phyloP scores from a whole-genome alignment of 2,329 filamentous ascomycete species.

The Clarireedia sp. region DNA sequence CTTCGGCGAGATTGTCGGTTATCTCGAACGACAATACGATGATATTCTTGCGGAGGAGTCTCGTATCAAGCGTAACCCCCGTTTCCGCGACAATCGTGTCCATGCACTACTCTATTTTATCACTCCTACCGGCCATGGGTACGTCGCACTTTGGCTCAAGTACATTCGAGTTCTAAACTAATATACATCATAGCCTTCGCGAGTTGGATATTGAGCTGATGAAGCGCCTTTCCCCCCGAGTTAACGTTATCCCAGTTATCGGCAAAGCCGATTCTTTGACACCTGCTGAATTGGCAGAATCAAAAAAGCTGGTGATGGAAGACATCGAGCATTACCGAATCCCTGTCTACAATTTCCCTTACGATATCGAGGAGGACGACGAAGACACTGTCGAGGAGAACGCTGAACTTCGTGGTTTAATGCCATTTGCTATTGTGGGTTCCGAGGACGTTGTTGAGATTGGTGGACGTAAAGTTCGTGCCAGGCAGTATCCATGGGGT shows the following conservation, averaged over 20 bases:
- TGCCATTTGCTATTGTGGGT: constrained; percentile 98
- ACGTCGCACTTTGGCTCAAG: constrained; percentile 31
- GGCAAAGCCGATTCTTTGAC: constrained; percentile 97
- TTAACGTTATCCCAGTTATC: constrained; percentile 98
- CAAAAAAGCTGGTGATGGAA: constrained; percentile 99
- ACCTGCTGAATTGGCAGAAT: constrained; percentile 91
- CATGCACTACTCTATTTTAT: constrained; percentile 99
- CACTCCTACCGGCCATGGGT: constrained; percentile 94
- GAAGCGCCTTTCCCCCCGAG: constrained; percentile 95
- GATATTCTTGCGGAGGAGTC: constrained; percentile 99
- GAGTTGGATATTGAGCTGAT: constrained; percentile 99
- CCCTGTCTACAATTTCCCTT: constrained; percentile 99
- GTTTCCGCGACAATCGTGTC: constrained; percentile 98
- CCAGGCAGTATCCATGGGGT: constrained; percentile 97
- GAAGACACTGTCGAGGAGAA: constrained; percentile 99
- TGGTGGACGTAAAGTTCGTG: constrained; percentile 83
- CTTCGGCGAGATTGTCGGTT: constrained; percentile 96
- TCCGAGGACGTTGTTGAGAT: constrained; percentile 95
- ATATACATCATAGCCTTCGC: constrained; percentile 58
- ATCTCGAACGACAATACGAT: constrained; percentile 98
- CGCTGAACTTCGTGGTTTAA: constrained; percentile 89
- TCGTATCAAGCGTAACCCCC: constrained; percentile 99
- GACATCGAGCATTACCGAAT: constrained; percentile 99
- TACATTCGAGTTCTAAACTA: constrained; percentile 8
- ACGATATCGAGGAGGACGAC: constrained; percentile 98